Percentiles rank a stretch among this genome's conserved stretches.
phyloP scores from a whole-genome alignment of 1,284 basidiomycete genomes.

The Bjerkandera adusta region DNA sequence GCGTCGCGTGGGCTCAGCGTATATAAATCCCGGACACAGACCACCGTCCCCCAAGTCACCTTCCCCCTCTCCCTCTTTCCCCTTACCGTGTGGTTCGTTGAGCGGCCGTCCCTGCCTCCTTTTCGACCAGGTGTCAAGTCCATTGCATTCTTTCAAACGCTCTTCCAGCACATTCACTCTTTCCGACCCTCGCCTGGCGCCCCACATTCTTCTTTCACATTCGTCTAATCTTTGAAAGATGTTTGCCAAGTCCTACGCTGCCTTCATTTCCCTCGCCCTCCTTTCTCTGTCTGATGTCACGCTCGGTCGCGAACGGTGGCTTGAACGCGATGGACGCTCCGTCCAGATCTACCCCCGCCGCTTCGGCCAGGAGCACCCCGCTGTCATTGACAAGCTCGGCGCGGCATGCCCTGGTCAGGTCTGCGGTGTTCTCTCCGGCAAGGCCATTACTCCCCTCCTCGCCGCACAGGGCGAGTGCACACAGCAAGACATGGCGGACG shows the following conservation, averaged over 20 bases:
- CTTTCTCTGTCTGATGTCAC: constrained; percentile 40
- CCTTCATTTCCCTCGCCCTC: constrained; percentile 36
- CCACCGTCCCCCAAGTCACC: constrained; percentile 14
- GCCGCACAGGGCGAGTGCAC: constrained; percentile 54
- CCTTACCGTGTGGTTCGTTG: constrained; percentile 40
- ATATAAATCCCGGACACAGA: constrained; percentile 10
- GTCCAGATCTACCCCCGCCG: constrained; percentile 49
- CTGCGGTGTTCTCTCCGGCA: constrained; percentile 49
- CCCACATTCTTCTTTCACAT: constrained; percentile 8
- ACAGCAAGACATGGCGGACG: constrained; percentile 59
- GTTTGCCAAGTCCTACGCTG: constrained; percentile 42
- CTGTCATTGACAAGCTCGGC: constrained; percentile 44
- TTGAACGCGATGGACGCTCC: constrained; percentile 45
- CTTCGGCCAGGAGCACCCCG: constrained; percentile 52
- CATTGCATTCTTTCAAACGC: constrained; percentile 25
- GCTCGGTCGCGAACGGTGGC: constrained; percentile 42
- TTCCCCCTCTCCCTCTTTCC: constrained; percentile 26
- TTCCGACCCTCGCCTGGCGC: too few relatives aligned
- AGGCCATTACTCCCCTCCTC: constrained; percentile 48
- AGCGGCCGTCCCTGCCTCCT: constrained; percentile 42
- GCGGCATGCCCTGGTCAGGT: constrained; percentile 48
- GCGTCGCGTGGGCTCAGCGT: neutral
- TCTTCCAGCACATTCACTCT: constrained; percentile 27
- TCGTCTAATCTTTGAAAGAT: constrained; percentile 33
- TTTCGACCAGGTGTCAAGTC: constrained; percentile 46